A percentile compares a stretch with the other conserved stretches of the same genome.
Conservation (phyloP, 495 filamentous ascomycete species). For the Penicillium macrosclerotiorum region DNA sequence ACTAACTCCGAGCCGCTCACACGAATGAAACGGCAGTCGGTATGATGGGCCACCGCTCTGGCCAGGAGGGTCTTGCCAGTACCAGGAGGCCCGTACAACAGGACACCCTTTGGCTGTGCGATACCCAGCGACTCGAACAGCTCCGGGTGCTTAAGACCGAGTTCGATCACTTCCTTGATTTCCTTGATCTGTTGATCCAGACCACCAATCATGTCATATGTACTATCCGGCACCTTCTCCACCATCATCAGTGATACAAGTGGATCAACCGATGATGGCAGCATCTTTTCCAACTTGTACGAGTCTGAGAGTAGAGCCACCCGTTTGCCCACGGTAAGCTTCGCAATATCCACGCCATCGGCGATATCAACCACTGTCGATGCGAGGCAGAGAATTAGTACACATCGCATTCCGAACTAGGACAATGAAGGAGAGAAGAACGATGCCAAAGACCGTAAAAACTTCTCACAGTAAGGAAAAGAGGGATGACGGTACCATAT, state of each 20-base stretch:
- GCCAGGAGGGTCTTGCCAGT: conserved; percentile 97
- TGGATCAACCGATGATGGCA: conserved; percentile 95
- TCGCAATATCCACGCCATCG: conserved; percentile 88
- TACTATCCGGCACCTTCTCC: conserved; percentile 98
- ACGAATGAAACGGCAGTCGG: conserved; percentile 97
- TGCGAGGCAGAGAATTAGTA: conserved; percentile 8
- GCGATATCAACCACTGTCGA: conserved; percentile 88
- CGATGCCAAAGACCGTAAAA: too few relatives aligned
- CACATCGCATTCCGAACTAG: background rate
- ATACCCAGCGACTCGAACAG: conserved; percentile 98
- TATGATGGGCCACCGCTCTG: conserved; percentile 94
- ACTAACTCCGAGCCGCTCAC: conserved; percentile 95
- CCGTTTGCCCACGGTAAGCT: conserved; percentile 96
- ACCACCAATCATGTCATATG: conserved; percentile 99
- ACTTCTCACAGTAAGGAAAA: too few relatives aligned
- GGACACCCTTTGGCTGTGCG: conserved; percentile 94
- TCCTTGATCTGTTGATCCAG: conserved; percentile 99
- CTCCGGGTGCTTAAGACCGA: conserved; percentile 96
- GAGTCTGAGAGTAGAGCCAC: conserved; percentile 93
- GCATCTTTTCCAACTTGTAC: conserved; percentile 97
- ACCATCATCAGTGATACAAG: conserved; percentile 99
- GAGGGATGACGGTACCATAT: too few relatives aligned
- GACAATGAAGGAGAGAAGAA: background rate
- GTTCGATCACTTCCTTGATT: conserved; percentile 99
- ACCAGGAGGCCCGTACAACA: conserved; percentile 94